Evolutionary conservation across 2,329 filamentous ascomycete genomes (phyloP), one percentile per base, ranked within the genome.

Genomic region (Dothiorella sarmentorum): DNA sequence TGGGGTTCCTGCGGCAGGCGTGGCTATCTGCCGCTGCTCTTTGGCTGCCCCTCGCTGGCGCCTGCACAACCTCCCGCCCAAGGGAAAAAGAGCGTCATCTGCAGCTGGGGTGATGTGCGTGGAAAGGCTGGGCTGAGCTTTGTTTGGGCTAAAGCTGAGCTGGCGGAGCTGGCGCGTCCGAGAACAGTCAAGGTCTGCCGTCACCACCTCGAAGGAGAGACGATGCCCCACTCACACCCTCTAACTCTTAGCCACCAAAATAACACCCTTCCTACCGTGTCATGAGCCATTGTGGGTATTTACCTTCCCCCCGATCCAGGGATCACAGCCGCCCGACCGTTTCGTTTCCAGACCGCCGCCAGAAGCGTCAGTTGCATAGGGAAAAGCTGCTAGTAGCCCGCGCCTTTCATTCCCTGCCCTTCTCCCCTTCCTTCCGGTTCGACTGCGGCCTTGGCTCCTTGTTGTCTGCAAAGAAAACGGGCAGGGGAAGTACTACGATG

Each of bases 261-360:
- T n/a, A n/a, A n/a, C n/a, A n/a, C n/a, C n/a, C n/a, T n/a, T n/a
- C n/a, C n/a, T n/a, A n/a, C n/a, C n/a, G n/a, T n/a, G n/a, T 31
- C 47, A 13, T 40, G 33, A 40, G 35, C 49, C 49, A 53, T 33
- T 53, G 33, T 18, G 15, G 29, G n/a, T n/a, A n/a, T n/a, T n/a
- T n/a, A n/a, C n/a, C n/a, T n/a, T 51, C n/a, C 35, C 33, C 35
- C 49, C 24, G 31, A 38, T 38, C 35, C 49, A 53, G 22, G 49
- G 49, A 40, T 53, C 49, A n/a, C 35, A 33, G 47, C 49, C 49
- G 35, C 40, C 49, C 49, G 35, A 53, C 49, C 49, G 49, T 53
- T 53, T 53, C n/a, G 49, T 38, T 53, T 51, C 45, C 45, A 51
- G 45, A 51, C 45, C 45, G 45, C 44, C 15, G 47, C 47, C 35